phyloP scores from a whole-genome alignment of 2,329 filamentous ascomycete species.

The Alternaria atra region DNA sequence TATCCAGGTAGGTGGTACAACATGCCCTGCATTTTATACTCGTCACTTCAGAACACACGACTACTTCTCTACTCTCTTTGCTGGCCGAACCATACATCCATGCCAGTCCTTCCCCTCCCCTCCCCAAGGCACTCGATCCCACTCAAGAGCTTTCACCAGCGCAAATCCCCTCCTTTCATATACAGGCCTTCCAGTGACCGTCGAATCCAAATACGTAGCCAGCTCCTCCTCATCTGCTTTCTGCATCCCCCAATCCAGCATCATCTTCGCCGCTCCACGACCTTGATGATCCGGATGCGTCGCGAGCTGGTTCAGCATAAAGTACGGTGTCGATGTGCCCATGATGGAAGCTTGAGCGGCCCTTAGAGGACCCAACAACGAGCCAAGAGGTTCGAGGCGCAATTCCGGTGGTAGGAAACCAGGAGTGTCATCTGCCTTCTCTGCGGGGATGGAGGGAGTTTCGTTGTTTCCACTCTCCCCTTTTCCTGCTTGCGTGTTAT shows the following conservation, averaged over 20 bases:
- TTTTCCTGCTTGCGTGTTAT: conserved; percentile 18
- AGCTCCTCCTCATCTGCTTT: conserved; percentile 53
- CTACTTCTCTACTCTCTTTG: neutral
- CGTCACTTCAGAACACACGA: neutral
- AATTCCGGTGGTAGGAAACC: conserved; percentile 75
- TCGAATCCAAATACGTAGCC: conserved; percentile 53
- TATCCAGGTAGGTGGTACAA: conserved; percentile 9
- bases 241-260: conserved; percentile 52
- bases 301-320: conserved; percentile 42
- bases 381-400: conserved; percentile 35
- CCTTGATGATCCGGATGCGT: conserved; percentile 54
- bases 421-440: conserved; percentile 61
- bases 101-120: conserved; percentile 45
- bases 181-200: conserved; percentile 47
- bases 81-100: conserved; percentile 33
- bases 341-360: conserved; percentile 38
- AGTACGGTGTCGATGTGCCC: conserved; percentile 28
- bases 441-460: conserved; percentile 1
- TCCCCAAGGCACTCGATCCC: conserved; percentile 41
- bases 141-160: conserved; percentile 26
- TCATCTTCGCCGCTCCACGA: conserved; percentile 50
- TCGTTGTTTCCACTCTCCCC: neutral
- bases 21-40: neutral
- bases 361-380: conserved; percentile 37
- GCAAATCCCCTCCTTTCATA: conserved; percentile 50